Percentiles rank a stretch among this genome's conserved stretches.
These are phyloP conservation scores for Cladosporium halotolerans DNA, from an alignment of 2,329 filamentous ascomycete species.

Conservation along the genomic window DNA sequence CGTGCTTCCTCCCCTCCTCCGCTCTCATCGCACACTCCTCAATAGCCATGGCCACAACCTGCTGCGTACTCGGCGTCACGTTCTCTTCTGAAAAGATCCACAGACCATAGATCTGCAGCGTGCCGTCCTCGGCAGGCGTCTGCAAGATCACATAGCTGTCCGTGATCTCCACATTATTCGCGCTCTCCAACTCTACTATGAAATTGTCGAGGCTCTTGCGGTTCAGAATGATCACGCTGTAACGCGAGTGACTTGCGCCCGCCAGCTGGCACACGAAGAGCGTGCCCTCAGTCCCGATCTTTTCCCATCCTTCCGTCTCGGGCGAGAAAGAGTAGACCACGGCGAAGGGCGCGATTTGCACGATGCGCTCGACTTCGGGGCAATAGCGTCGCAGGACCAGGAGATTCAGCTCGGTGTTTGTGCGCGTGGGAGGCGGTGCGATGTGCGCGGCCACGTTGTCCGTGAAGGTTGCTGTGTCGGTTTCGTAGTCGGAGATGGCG, in stretches of 20 bases:
- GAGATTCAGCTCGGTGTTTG: conserved; percentile 82
- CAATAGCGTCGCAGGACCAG: conserved; percentile 76
- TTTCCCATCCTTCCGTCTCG: conserved; percentile 67
- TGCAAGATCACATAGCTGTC: conserved; percentile 58
- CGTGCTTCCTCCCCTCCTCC: conserved; percentile 34
- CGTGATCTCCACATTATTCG: conserved; percentile 41
- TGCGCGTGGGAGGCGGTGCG: conserved; percentile 49
- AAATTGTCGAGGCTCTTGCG: conserved; percentile 45
- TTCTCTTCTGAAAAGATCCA: conserved; percentile 61
- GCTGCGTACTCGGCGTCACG: conserved; percentile 36
- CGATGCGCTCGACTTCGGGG: conserved; percentile 64
- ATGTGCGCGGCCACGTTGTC: conserved; percentile 21
- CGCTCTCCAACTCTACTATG: conserved; percentile 35
- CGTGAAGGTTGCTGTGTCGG: conserved; percentile 34
- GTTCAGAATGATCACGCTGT: conserved; percentile 42
- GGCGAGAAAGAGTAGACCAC: conserved; percentile 77
- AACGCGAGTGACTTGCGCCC: conserved; percentile 31
- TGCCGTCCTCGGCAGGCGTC: conserved; percentile 33
- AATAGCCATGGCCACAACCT: conserved; percentile 49
- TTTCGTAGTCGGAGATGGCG: conserved; percentile 46
- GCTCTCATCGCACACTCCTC: conserved; percentile 45
- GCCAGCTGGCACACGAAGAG: conserved; percentile 73
- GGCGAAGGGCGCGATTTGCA: conserved; percentile 76
- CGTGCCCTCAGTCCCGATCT: conserved; percentile 76
- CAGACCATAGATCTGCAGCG: conserved; percentile 48